Conservation (phyloP, 2,329 filamentous ascomycete species). For the Knoxdaviesia proteae region DNA sequence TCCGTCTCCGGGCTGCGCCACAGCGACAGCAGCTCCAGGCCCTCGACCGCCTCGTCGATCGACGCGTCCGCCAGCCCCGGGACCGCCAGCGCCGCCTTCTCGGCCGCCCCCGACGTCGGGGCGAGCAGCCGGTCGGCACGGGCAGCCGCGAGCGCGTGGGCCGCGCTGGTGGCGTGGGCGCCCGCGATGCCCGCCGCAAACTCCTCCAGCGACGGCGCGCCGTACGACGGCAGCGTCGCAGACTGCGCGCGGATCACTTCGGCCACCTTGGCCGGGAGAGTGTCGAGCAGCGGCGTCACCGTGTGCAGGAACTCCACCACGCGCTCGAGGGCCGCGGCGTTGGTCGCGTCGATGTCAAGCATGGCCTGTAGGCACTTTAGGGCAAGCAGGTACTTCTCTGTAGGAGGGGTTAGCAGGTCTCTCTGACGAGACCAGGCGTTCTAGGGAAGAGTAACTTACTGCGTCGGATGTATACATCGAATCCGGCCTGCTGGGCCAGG, state of each 20-base stretch:
- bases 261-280: constrained; percentile 42
- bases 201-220: too few relatives aligned
- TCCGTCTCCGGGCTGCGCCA: constrained; percentile 29
- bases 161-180: constrained; percentile 35
- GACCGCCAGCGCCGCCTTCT: constrained; percentile 40
- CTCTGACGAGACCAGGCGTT: neutral
- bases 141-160: constrained; percentile 43
- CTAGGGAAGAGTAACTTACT: constrained; percentile 31
- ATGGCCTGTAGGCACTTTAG: constrained; percentile 68
- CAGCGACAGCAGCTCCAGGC: constrained; percentile 19
- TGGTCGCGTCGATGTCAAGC: constrained; percentile 42
- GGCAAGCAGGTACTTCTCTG: constrained; percentile 74
- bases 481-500: constrained; percentile 65
- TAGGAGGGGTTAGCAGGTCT: neutral
- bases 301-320: constrained; percentile 46
- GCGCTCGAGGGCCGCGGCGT: constrained; percentile 60
- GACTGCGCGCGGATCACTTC: constrained; percentile 40
- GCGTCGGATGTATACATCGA: constrained; percentile 71
- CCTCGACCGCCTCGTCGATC: constrained; percentile 32
- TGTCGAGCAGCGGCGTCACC: constrained; percentile 31
- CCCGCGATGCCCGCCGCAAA: too few relatives aligned
- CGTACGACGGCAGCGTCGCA: too few relatives aligned
- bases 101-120: constrained; percentile 29
- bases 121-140: constrained; percentile 37
- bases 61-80: constrained; percentile 28